Evolutionary conservation across 768 basidiomycete genomes (phyloP).

Genomic region (Panellus pusillus): DNA sequence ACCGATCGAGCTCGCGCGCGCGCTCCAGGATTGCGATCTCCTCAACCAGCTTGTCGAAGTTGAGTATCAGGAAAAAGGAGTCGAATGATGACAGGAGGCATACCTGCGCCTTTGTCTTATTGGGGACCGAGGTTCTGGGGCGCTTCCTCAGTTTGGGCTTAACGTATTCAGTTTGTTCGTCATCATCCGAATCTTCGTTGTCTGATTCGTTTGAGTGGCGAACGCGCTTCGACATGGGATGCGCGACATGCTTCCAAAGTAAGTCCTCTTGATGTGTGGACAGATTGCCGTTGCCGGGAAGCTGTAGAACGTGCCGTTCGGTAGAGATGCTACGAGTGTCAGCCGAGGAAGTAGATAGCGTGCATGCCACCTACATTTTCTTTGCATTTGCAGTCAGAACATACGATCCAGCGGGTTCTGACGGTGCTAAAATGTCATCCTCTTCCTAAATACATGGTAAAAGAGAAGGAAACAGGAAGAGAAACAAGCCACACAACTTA

Average conservation of each 20-base stretch:
- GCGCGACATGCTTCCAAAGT: slow-evolving; percentile 40
- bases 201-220: background rate
- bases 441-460: slow-evolving; percentile 34
- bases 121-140: slow-evolving; percentile 25
- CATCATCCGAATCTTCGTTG: slow-evolving; percentile 8
- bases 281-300: slow-evolving; percentile 24
- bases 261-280: slow-evolving; percentile 33
- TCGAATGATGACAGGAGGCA: background rate
- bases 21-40: slow-evolving; percentile 27
- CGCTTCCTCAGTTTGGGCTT: slow-evolving; percentile 24
- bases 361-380: slow-evolving; percentile 39
- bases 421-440: slow-evolving; percentile 41
- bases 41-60: slow-evolving; percentile 28
- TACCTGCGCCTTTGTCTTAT: slow-evolving; percentile 46
- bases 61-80: slow-evolving; percentile 3
- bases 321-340: slow-evolving; percentile 28
- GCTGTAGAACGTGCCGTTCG: slow-evolving; percentile 34
- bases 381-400: slow-evolving; percentile 44
- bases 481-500: slow-evolving; percentile 27
- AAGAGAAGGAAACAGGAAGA: background rate
- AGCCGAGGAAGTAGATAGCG: background rate
- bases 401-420: slow-evolving; percentile 36
- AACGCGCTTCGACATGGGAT: slow-evolving; percentile 12
- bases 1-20: slow-evolving; percentile 23
- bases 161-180: slow-evolving; percentile 9